These are phyloP conservation scores for Peziza echinospora DNA, from an alignment of 495 filamentous ascomycete genomes.

Conservation along the genomic window DNA sequence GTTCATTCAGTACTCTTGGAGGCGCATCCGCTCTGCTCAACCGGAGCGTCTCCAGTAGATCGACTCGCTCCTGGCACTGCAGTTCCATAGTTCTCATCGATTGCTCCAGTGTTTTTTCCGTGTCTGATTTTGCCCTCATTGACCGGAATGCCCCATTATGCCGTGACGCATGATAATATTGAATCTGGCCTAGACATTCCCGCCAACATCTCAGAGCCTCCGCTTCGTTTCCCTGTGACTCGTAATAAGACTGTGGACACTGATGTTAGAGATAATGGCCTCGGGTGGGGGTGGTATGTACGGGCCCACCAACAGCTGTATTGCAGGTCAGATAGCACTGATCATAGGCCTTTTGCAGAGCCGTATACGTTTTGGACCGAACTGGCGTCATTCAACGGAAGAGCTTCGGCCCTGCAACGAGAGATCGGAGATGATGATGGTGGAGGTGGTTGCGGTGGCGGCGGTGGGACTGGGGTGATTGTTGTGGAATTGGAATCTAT, in stretches of 20 bases:
- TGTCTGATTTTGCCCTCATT: slow-evolving; percentile 44
- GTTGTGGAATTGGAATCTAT: too few species aligned
- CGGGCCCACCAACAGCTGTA: slow-evolving; percentile 40
- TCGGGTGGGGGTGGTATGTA: neutral
- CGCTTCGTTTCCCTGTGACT: slow-evolving; percentile 59
- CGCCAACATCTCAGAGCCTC: slow-evolving; percentile 89
- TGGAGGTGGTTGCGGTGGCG: too few species aligned
- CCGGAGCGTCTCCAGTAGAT: slow-evolving; percentile 62
- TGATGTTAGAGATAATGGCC: neutral
- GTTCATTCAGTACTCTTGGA: neutral
- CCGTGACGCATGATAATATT: slow-evolving; percentile 61
- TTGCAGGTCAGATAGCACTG: slow-evolving; percentile 85
- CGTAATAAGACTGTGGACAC: slow-evolving; percentile 12
- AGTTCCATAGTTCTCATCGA: slow-evolving; percentile 63
- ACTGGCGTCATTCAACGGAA: slow-evolving; percentile 36
- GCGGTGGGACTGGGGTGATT: too few species aligned
- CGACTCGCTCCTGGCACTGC: slow-evolving; percentile 86
- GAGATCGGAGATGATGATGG: neutral
- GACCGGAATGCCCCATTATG: neutral
- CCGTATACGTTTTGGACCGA: slow-evolving; percentile 55
- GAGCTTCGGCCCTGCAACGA: slow-evolving; percentile 1
- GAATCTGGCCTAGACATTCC: slow-evolving; percentile 73
- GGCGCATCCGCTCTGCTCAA: slow-evolving; percentile 45
- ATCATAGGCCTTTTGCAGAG: slow-evolving; percentile 92
- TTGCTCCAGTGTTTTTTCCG: slow-evolving; percentile 61